phyloP scores from a whole-genome alignment of 768 basidiomycete genomes.

The Pilatotrama ljubarskyi region DNA sequence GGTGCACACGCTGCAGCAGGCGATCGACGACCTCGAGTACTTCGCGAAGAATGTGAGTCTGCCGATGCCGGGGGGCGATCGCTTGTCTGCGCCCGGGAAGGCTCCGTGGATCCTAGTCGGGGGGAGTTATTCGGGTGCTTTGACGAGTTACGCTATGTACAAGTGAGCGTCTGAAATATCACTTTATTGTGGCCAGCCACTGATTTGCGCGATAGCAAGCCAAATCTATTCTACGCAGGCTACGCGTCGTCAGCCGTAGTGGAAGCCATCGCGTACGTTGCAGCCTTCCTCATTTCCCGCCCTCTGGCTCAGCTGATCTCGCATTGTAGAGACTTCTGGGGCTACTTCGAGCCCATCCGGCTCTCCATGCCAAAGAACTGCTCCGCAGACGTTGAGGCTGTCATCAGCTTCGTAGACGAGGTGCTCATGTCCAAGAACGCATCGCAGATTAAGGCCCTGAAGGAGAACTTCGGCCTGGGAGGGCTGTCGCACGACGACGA shows the following conservation, averaged over 20 bases:
- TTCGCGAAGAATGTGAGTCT: slow-evolving; percentile 64
- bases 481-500: slow-evolving; percentile 62
- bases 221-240: slow-evolving; percentile 55
- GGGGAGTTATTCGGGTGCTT: slow-evolving; percentile 41
- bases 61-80: slow-evolving; percentile 62
- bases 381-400: slow-evolving; percentile 66
- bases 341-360: slow-evolving; percentile 71
- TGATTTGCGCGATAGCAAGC: slow-evolving; percentile 55
- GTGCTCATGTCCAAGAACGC: slow-evolving; percentile 48
- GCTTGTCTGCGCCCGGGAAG: slow-evolving; percentile 48
- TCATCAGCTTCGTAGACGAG: slow-evolving; percentile 58
- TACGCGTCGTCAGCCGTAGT: slow-evolving; percentile 58
- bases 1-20: slow-evolving; percentile 66
- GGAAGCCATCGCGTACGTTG: not conserved
- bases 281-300: not conserved
- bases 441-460: slow-evolving; percentile 52
- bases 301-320: not conserved
- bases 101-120: slow-evolving; percentile 42
- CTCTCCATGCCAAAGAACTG: slow-evolving; percentile 70
- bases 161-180: slow-evolving; percentile 42
- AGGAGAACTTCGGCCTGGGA: slow-evolving; percentile 58
- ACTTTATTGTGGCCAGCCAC: not conserved
- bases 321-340: slow-evolving; percentile 46
- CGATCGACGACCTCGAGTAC: slow-evolving; percentile 66
- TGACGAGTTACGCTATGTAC: slow-evolving; percentile 66